Conservation (phyloP, 371 early-diverging fungal genomes). For the Actinomucor elegans region DNA sequence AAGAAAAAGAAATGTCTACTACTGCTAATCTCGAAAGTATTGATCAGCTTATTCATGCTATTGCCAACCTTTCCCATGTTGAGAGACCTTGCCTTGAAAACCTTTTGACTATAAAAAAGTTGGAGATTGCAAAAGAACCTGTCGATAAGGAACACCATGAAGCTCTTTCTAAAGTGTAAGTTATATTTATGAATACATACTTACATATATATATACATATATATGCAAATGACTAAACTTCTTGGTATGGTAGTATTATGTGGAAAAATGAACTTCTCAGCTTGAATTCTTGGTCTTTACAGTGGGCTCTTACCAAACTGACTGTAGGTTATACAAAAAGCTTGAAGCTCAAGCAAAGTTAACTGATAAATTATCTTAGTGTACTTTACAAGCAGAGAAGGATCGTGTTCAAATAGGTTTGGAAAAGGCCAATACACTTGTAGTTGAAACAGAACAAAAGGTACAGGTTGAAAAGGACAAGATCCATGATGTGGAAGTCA, state of each 20-base stretch:
- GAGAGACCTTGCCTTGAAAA: slow-evolving; percentile 36
- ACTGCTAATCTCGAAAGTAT: slow-evolving; percentile 7
- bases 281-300: slow-evolving; percentile 38
- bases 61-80: slow-evolving; percentile 42
- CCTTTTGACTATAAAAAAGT: slow-evolving; percentile 22
- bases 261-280: slow-evolving; percentile 30
- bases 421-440: slow-evolving; percentile 27
- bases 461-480: slow-evolving; percentile 29
- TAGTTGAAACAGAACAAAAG: slow-evolving; percentile 25
- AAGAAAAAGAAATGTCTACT: slow-evolving; percentile 7
- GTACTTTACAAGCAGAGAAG: slow-evolving; percentile 30
- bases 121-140: slow-evolving; percentile 33
- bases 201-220: too few relatives aligned
- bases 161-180: slow-evolving; percentile 44
- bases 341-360: not conserved
- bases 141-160: slow-evolving; percentile 30
- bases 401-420: slow-evolving; percentile 25
- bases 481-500: slow-evolving; percentile 9
- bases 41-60: slow-evolving; percentile 37
- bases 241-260: slow-evolving; percentile 22
- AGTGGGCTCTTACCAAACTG: slow-evolving; percentile 33
- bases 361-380: slow-evolving; percentile 20
- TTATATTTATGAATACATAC: not conserved
- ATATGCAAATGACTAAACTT: too few relatives aligned
- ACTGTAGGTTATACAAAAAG: slow-evolving; percentile 31